phyloP scores from a whole-genome alignment of 148 eudicot species.

The Camellia lanceoleosa region DNA sequence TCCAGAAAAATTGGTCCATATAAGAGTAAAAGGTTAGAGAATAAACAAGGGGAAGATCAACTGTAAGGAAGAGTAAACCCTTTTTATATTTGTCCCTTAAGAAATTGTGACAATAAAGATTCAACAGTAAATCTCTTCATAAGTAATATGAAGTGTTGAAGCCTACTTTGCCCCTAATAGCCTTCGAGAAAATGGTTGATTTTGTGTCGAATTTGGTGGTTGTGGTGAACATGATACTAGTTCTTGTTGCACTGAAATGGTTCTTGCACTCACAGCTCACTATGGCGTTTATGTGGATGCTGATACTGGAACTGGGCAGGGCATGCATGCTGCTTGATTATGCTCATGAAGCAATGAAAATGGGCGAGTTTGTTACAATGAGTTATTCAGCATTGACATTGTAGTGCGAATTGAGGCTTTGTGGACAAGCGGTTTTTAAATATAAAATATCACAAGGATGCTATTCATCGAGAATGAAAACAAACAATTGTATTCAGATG shows the following conservation, averaged over 20 bases:
- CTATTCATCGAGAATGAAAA: background rate
- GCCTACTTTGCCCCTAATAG: background rate
- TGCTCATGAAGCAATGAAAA: background rate
- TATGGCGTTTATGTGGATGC: background rate
- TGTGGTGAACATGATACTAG: background rate
- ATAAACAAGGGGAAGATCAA: no score
- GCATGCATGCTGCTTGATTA: no score
- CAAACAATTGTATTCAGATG: background rate
- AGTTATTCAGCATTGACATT: background rate
- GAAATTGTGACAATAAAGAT: background rate
- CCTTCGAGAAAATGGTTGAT: conserved; percentile 65
- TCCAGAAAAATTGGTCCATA: conserved; percentile 30
- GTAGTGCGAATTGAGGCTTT: background rate
- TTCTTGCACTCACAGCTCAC: no score
- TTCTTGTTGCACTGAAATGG: background rate
- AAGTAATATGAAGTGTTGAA: background rate
- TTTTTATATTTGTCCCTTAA: no score
- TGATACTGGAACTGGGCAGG: background rate
- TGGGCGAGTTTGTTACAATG: background rate
- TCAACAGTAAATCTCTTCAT: background rate
- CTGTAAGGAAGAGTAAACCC: no score
- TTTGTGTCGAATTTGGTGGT: background rate
- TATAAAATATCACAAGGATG: background rate
- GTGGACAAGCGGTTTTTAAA: background rate
- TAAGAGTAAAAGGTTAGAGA: background rate